Conservation (phyloP, 1,139 yeast species). For the Blastobotrys petasosporus region DNA sequence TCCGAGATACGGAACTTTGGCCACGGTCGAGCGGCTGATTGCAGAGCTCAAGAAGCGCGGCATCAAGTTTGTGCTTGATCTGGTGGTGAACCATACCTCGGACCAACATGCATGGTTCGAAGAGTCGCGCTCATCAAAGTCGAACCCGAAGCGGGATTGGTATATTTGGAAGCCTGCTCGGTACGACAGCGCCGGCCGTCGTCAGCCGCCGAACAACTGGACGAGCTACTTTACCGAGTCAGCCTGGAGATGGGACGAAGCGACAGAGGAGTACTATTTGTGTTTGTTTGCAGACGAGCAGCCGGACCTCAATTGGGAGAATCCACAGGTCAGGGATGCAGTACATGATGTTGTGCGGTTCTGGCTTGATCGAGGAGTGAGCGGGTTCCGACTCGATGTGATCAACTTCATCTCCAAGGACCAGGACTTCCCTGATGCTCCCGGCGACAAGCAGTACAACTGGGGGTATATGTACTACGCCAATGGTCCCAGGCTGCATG, state of each 20-base stretch:
- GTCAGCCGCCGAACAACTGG: constrained; percentile 58
- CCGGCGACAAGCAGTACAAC: constrained; percentile 42
- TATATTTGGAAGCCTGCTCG: constrained; percentile 51
- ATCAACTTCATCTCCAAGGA: constrained; percentile 51
- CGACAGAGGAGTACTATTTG: constrained; percentile 49
- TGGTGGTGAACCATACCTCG: constrained; percentile 56
- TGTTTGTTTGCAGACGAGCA: constrained; percentile 48
- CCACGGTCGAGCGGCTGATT: constrained; percentile 46
- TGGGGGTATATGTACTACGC: constrained; percentile 34
- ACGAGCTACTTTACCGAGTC: constrained; percentile 39
- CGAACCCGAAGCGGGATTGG: constrained; percentile 57
- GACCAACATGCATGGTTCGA: constrained; percentile 53
- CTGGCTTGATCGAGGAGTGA: constrained; percentile 54
- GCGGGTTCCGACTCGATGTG: constrained; percentile 55
- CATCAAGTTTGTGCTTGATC: constrained; percentile 48
- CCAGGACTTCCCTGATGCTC: constrained; percentile 46
- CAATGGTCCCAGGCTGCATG: constrained; percentile 53
- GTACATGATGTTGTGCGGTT: constrained; percentile 46
- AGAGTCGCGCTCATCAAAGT: constrained; percentile 46
- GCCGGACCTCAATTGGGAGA: constrained; percentile 61
- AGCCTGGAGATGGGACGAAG: constrained; percentile 54
- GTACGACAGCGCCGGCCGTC: constrained; percentile 43
- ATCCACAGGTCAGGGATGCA: constrained; percentile 45
- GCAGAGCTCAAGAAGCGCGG: constrained; percentile 45
- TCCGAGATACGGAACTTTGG: constrained; percentile 49